Base-by-base conservation (phyloP, 352 stramenopile genomes). In the Phytophthora vignae region DNA sequence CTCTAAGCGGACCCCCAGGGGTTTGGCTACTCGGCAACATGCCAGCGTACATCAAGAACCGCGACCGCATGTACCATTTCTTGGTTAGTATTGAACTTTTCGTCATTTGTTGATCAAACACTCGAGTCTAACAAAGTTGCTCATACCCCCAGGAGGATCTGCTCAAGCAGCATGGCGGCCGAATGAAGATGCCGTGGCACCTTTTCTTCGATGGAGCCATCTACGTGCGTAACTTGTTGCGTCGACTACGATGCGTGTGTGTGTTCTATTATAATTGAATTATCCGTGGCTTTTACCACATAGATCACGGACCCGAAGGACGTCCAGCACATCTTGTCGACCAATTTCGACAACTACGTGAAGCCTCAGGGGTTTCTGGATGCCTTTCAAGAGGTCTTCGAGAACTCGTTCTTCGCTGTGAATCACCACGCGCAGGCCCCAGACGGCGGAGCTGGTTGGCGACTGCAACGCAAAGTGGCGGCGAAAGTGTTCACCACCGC, bases 401-500 rank as follows among this genome's bases (percentile, higher is more conserved):
- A 79, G 44, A 78, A 91, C 55, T 90, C 86, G 31, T 90, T 94
- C 59, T 94, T 94, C 40, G 79, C 78, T n/a, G 77, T 90, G 73
- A 94, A 92, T 59, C 86, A 91, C 60, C 86, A 91, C 62, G 58
- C 73, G 14, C 53, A 87, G 61, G 76, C 74, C 15, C 60, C 67
- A 1, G 82, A 88, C 52, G 78, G 88, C 21, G 88, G 88, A 33
- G 77, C 64, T 60, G 81, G 76, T 42, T 97, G 90, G 90, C 64
- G 76, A 1, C 58, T 92, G 5, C 90, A 97, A 62, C 84, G 90
- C 60, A 96, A 96, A 56, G 84, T 86, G 27, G 90, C 91, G 55
- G 94, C 88, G 27, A 93, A 95, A 55, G 94, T 98, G 29, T 97
- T 97, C 27, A 96, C 87, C 31, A 85, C 78, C 2, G 69, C 59